phyloP scores from a whole-genome alignment of 805 yeast genomes.

The Candida nanaspora region DNA sequence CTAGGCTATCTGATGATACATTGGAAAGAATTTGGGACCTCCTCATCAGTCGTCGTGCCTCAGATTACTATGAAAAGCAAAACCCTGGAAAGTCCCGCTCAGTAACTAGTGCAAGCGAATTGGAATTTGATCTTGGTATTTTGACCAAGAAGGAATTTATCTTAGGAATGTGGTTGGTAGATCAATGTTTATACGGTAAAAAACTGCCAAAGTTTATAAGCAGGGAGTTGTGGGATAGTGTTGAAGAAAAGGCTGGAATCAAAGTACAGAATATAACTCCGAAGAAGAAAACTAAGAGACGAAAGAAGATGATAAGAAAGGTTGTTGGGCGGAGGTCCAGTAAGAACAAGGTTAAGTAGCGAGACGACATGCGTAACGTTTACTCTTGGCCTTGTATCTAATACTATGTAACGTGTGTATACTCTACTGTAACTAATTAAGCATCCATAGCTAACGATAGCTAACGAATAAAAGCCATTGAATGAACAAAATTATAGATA shows the following conservation, averaged over 20 bases:
- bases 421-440: too few relatives aligned
- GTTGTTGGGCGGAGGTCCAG: too few relatives aligned
- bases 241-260: constrained; percentile 30
- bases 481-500: too few relatives aligned
- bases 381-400: too few relatives aligned
- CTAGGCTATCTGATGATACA: constrained; percentile 58
- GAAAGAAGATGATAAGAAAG: constrained; percentile 15
- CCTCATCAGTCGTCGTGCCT: constrained; percentile 27
- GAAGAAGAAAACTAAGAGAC: constrained; percentile 7
- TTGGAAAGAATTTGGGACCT: constrained; percentile 22
- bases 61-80: constrained; percentile 29
- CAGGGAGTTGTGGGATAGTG: constrained; percentile 75
- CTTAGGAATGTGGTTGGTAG: constrained; percentile 98
- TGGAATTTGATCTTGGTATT: constrained; percentile 73
- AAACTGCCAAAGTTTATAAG: constrained; percentile 72
- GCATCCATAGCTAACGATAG: too few relatives aligned
- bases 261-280: constrained; percentile 1
- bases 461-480: too few relatives aligned
- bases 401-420: too few relatives aligned
- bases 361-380: neutral
- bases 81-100: neutral
- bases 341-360: neutral
- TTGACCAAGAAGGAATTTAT: constrained; percentile 75
- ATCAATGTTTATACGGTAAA: constrained; percentile 90
- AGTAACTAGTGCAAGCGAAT: neutral